phyloP scores from a whole-genome alignment of 108 stramenopile species.

The Cyclotella cryptica region DNA sequence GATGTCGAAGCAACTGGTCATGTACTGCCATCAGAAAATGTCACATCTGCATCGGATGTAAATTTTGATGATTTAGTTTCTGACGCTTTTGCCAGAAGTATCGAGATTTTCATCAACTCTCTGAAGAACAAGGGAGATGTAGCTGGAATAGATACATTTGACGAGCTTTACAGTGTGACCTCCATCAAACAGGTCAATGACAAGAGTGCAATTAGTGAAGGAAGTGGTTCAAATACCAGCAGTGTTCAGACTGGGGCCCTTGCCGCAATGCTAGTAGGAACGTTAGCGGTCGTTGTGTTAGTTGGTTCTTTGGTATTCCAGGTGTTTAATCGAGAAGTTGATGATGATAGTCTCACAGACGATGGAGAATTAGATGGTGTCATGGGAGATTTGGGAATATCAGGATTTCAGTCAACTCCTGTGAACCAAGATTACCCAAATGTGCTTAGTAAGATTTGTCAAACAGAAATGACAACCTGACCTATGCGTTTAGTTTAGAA shows the following conservation, averaged over 20 bases:
- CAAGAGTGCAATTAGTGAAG: slow-evolving; percentile 3
- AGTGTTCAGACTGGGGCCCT: not conserved
- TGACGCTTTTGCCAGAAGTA: slow-evolving; percentile 20
- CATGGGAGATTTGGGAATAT: not conserved
- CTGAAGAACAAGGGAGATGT: slow-evolving; percentile 27
- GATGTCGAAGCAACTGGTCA: slow-evolving; percentile 15
- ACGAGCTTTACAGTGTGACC: slow-evolving; percentile 16
- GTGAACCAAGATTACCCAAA: not conserved
- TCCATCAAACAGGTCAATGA: slow-evolving; percentile 2
- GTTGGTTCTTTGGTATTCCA: not conserved
- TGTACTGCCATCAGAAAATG: slow-evolving; percentile 9
- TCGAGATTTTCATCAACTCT: slow-evolving; percentile 8
- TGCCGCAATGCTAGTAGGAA: slow-evolving; percentile 8
- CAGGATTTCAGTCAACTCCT: not conserved
- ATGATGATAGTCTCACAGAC: slow-evolving; percentile 10
- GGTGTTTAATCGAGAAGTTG: not conserved
- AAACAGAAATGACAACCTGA: slow-evolving; percentile 47
- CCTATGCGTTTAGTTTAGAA: slow-evolving; percentile 70
- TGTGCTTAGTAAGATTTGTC: not conserved
- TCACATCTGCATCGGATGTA: slow-evolving; percentile 9
- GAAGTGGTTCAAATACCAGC: not conserved
- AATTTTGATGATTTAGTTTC: slow-evolving; percentile 24
- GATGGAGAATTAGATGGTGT: slow-evolving; percentile 7
- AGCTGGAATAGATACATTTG: slow-evolving; percentile 43
- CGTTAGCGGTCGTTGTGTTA: not conserved